Conservation (phyloP, 768 basidiomycete genomes). For the Naganishia friedmannii region DNA sequence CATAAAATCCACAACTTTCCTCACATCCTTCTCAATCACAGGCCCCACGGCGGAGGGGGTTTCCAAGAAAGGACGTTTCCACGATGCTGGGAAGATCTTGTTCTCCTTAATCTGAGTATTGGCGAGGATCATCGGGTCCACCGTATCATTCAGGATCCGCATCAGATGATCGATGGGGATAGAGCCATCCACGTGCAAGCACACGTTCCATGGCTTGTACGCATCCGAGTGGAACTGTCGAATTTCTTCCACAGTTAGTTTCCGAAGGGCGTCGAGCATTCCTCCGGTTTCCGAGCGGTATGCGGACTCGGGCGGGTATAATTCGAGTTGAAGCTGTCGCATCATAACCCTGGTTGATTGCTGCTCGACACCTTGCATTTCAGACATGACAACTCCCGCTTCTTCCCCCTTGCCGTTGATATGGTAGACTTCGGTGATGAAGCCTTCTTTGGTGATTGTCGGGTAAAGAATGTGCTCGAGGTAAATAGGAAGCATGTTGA, state of each 20-base stretch:
- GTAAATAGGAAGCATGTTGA: constrained; percentile 61
- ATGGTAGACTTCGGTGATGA: constrained; percentile 79
- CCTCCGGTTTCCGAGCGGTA: constrained; percentile 97
- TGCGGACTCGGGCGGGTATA: constrained; percentile 77
- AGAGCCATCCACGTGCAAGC: constrained; percentile 83
- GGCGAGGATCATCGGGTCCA: constrained; percentile 75
- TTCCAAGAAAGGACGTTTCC: constrained; percentile 93
- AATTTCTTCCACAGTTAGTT: constrained; percentile 83
- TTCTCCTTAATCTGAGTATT: constrained; percentile 9
- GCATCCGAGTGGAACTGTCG: constrained; percentile 80
- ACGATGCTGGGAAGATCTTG: constrained; percentile 62
- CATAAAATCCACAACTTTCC: constrained; percentile 80
- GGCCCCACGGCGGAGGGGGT: constrained; percentile 64
- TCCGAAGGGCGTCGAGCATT: constrained; percentile 82
- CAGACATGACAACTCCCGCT: constrained; percentile 83
- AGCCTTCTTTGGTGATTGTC: constrained; percentile 83
- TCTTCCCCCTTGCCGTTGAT: constrained; percentile 85
- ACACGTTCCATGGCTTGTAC: constrained; percentile 87
- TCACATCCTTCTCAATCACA: constrained; percentile 54
- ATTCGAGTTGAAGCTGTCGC: constrained; percentile 68
- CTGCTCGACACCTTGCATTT: constrained; percentile 67
- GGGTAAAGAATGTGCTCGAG: constrained; percentile 96
- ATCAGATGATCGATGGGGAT: constrained; percentile 74
- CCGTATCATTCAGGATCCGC: constrained; percentile 71
- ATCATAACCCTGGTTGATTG: constrained; percentile 14